These are phyloP conservation scores for Aeschynomene evenia DNA, from an alignment of 306 rosid genomes.

Conservation along the genomic window DNA sequence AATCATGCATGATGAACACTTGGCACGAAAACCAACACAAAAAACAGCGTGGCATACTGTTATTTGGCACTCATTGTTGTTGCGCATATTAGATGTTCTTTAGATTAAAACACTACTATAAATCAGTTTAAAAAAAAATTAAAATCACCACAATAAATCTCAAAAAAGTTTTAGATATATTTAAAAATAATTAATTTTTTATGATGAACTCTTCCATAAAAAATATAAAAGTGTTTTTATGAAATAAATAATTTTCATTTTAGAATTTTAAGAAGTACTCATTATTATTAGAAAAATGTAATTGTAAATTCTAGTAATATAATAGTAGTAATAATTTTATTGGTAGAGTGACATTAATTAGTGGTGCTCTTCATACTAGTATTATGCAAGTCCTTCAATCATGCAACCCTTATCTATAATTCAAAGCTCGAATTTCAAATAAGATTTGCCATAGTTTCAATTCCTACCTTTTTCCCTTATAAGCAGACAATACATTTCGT, in stretches of 20 bases:
- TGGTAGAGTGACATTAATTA: not conserved
- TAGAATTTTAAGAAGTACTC: no score
- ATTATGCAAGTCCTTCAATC: slow-evolving; percentile 28
- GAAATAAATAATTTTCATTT: no score
- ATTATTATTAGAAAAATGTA: no score
- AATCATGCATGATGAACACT: not conserved
- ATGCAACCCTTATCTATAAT: slow-evolving; percentile 9
- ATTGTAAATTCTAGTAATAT: not conserved
- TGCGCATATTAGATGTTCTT: not conserved
- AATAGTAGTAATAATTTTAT: not conserved
- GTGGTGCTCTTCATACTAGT: not conserved
- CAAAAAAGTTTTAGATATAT: no score
- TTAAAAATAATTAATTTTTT: no score
- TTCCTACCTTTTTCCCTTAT: slow-evolving; percentile 2
- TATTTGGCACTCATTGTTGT: slow-evolving; percentile 17
- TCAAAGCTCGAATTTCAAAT: slow-evolving; percentile 24
- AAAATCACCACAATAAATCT: no score
- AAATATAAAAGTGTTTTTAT: no score
- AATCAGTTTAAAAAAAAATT: no score
- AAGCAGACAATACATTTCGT: slow-evolving; percentile 3
- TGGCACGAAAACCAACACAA: not conserved
- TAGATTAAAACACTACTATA: not conserved
- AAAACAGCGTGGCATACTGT: not conserved
- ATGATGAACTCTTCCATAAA: no score
- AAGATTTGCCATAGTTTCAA: slow-evolving; percentile 19